Evolutionary conservation across 1,139 yeast species (phyloP).

Genomic region (Blastobotrys capitulatus): DNA sequence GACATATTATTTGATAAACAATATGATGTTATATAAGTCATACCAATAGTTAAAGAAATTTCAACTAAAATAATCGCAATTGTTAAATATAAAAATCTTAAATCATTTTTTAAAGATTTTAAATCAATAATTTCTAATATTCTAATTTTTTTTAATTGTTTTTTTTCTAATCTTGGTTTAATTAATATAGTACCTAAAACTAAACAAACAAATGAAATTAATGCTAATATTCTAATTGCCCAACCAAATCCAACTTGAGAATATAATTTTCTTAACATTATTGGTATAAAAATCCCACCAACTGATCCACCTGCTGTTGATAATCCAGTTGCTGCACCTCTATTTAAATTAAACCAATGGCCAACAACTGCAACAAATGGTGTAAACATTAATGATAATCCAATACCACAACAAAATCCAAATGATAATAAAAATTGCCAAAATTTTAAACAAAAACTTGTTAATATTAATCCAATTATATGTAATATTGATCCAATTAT

Average conservation of each 20-base stretch:
- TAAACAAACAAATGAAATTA: slow-evolving; percentile 38
- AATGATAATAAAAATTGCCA: slow-evolving; percentile 57
- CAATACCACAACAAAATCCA: slow-evolving; percentile 51
- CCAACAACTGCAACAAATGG: slow-evolving; percentile 56
- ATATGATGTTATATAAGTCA: slow-evolving; percentile 53
- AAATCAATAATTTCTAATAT: slow-evolving; percentile 27
- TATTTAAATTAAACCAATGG: slow-evolving; percentile 53
- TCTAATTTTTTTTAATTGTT: slow-evolving; percentile 30
- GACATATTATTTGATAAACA: slow-evolving; percentile 49
- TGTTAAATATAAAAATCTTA: slow-evolving; percentile 38
- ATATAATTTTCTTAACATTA: slow-evolving; percentile 51
- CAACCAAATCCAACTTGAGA: slow-evolving; percentile 49
- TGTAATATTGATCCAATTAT: slow-evolving; percentile 43
- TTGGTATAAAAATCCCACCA: slow-evolving; percentile 61
- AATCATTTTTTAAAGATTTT: slow-evolving; percentile 37
- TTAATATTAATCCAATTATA: slow-evolving; percentile 48
- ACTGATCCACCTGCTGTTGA: slow-evolving; percentile 65
- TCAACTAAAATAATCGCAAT: slow-evolving; percentile 48
- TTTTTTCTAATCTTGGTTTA: slow-evolving; percentile 38
- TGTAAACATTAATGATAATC: slow-evolving; percentile 51
- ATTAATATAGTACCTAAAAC: slow-evolving; percentile 24
- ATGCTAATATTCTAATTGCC: slow-evolving; percentile 53
- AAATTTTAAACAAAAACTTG: slow-evolving; percentile 49
- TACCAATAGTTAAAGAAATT: slow-evolving; percentile 46
- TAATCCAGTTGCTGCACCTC: slow-evolving; percentile 58